Conservation (phyloP, 2,329 filamentous ascomycete genomes). For the Ustulina deusta region DNA sequence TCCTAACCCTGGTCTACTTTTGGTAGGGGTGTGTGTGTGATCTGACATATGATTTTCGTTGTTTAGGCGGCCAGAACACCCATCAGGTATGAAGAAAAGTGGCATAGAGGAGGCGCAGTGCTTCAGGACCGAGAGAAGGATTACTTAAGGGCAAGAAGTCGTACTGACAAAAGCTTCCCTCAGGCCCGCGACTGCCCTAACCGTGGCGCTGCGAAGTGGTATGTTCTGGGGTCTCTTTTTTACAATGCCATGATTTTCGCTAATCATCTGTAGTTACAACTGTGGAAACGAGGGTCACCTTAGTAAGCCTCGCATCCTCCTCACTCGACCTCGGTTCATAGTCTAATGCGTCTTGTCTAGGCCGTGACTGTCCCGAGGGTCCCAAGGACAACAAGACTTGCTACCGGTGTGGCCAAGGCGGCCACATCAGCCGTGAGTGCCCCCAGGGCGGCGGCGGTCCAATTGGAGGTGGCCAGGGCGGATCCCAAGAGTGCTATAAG, state of each 20-base stretch:
- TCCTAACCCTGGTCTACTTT: constrained; percentile 30
- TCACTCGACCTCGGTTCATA: constrained; percentile 23
- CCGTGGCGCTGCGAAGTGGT: constrained; percentile 86
- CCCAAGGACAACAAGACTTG: constrained; percentile 86
- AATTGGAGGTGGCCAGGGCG: constrained; percentile 55
- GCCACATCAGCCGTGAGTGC: constrained; percentile 94
- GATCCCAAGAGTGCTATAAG: constrained; percentile 89
- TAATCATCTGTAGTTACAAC: constrained; percentile 52
- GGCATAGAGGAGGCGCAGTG: constrained; percentile 36
- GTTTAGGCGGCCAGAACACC: constrained; percentile 75
- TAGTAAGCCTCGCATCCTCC: constrained; percentile 65
- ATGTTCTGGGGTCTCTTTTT: constrained; percentile 53
- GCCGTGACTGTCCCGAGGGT: constrained; percentile 90
- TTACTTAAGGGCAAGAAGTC: constrained; percentile 33
- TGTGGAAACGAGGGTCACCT: constrained; percentile 76
- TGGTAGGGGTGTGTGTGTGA: constrained; percentile 38
- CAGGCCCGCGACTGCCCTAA: constrained; percentile 88
- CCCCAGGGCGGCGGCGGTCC: constrained; percentile 64
- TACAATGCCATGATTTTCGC: not conserved
- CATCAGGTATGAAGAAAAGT: constrained; percentile 73
- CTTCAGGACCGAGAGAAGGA: constrained; percentile 17
- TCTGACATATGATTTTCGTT: constrained; percentile 47
- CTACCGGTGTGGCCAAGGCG: constrained; percentile 83
- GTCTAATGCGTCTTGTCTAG: constrained; percentile 56
- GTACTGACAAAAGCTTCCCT: constrained; percentile 45